Base-by-base conservation (phyloP, 805 yeast species). In the Saccharomycopsis amapae region DNA sequence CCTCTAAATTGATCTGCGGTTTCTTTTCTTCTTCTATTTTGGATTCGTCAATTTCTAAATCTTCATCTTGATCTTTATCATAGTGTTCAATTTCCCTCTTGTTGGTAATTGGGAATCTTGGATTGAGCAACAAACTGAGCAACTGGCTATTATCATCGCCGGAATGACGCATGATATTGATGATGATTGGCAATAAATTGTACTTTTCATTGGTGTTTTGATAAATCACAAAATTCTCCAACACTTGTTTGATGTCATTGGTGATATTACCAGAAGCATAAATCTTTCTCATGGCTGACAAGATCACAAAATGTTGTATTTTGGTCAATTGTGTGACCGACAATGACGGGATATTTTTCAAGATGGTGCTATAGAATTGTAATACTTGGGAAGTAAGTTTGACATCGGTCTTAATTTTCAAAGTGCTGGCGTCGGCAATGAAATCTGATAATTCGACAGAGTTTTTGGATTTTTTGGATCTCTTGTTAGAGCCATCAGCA, bases 101-200 rank as follows among this genome's bases (percentile, higher is more conserved):
- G 24, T 58, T 51, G 17, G 61, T 56, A 52, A 62, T 69, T 2
- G 96, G 95, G 54, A 86, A 75, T 56, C 93, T 69, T 35, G 96
- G 95, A 55, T 83, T 82, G 44, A 76, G 72, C 54, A 85, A 68
- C 1, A 82, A 67, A 56, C 85, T 76, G 35, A 80, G 58, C 18
- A 75, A 58, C 6, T 68, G 72, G 28, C 46, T 40, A 22, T 46
- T 38, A 15, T 32, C 38, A 56, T 78, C 76, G 35, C 65, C 60
- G 12, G 71, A 61, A 3, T 68, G 69, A 33, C 60, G 58, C 49
- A 82, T 58, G 4, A 83, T 56, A 2, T 68, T 63, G 10, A 76
- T 61, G 1, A 83, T 81, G 48, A 89, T 76, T 6, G 96, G 95
- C 50, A 85, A 66, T 25, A 85, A 68, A 12, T 87, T 79, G 35